Evolutionary conservation across 208 protist species (phyloP).

Genomic region (Crithidia fasciculata): DNA sequence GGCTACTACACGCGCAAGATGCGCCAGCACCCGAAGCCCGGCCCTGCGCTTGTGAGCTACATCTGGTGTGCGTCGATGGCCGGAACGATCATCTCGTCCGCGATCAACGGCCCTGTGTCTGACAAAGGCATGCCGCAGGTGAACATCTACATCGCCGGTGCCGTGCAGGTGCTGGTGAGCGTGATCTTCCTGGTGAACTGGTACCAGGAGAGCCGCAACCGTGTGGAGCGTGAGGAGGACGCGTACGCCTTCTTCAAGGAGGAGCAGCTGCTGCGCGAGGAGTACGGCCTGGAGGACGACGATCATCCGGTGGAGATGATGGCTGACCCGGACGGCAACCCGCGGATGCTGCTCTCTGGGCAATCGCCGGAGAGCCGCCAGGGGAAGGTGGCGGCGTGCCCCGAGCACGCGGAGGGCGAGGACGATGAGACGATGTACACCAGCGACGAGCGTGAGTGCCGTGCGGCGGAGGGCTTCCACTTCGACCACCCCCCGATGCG

Average conservation of each 20-base stretch:
- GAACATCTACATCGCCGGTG: conserved; percentile 44
- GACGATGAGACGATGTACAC: background rate
- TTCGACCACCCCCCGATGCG: conserved; percentile 5
- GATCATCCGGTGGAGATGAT: background rate
- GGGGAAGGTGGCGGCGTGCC: conserved; percentile 1
- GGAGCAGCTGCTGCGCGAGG: background rate
- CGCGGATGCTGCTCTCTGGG: background rate
- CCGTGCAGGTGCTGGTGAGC: conserved; percentile 41
- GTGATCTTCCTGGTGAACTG: conserved; percentile 60
- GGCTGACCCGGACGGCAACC: background rate
- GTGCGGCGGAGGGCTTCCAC: background rate
- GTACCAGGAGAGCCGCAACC: conserved; percentile 54
- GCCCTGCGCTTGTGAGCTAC: too few species aligned
- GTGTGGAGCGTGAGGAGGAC: conserved; percentile 44
- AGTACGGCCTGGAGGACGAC: background rate
- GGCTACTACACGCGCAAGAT: too few species aligned
- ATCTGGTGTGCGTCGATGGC: too few species aligned
- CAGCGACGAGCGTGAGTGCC: background rate
- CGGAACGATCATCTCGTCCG: too few species aligned
- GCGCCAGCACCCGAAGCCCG: too few species aligned
- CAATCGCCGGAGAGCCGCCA: background rate
- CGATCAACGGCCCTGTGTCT: too few species aligned
- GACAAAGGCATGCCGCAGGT: conserved; percentile 10
- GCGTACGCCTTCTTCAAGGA: conserved; percentile 5
- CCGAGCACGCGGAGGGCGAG: background rate